phyloP scores from a whole-genome alignment of 1,284 basidiomycete species.

The Ustilago tritici region DNA sequence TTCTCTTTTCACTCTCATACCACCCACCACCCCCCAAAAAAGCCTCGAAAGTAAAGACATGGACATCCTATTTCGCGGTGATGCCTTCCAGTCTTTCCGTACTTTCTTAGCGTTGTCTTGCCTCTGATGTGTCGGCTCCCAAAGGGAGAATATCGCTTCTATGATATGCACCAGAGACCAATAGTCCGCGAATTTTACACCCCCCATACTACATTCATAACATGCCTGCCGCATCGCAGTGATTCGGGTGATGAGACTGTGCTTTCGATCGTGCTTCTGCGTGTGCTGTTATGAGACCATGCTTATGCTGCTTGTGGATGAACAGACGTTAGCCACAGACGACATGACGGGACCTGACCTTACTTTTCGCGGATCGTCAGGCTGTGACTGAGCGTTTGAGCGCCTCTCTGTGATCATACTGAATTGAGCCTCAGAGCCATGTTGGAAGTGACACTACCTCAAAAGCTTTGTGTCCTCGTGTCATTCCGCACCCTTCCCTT shows the following conservation, averaged over 20 bases:
- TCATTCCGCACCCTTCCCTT: neutral
- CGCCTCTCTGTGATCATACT: neutral
- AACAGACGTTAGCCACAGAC: no score
- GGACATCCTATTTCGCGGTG: conserved; percentile 12
- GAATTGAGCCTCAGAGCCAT: neutral
- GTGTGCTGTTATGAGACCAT: no score
- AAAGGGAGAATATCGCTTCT: conserved; percentile 48
- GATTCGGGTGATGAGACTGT: neutral
- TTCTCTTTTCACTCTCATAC: conserved; percentile 3
- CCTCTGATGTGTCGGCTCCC: conserved; percentile 60
- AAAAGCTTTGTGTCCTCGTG: neutral
- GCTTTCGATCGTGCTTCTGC: neutral
- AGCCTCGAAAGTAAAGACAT: conserved; percentile 42
- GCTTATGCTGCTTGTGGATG: no score
- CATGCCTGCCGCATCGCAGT: neutral
- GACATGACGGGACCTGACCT: no score
- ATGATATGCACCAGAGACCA: conserved; percentile 61
- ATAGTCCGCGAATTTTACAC: conserved; percentile 53
- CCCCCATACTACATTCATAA: conserved; percentile 4
- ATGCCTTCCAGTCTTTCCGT: conserved; percentile 8
- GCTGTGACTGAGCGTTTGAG: neutral
- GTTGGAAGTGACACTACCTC: neutral
- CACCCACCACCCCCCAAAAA: conserved; percentile 20
- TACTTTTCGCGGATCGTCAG: neutral
- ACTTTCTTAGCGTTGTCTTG: conserved; percentile 58